These are phyloP conservation scores for Hypericum androsaemum DNA, from an alignment of 345 rosid genomes.

Conservation along the genomic window DNA sequence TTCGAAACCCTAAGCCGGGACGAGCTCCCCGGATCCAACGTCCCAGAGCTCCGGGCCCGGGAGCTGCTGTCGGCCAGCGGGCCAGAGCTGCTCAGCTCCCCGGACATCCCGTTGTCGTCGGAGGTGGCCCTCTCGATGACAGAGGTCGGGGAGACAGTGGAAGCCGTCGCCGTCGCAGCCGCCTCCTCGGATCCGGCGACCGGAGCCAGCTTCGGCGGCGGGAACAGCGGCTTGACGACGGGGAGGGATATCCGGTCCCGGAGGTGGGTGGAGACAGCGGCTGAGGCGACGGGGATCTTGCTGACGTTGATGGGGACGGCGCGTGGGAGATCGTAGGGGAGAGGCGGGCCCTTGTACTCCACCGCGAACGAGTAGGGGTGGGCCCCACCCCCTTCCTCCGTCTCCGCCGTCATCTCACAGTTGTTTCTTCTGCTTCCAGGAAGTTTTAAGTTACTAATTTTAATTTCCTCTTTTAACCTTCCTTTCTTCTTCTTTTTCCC, in stretches of 20 bases:
- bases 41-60: conserved; percentile 29
- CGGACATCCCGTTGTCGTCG: conserved; percentile 37
- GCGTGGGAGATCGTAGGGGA: conserved; percentile 66
- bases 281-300: conserved; percentile 74
- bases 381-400: conserved; percentile 27
- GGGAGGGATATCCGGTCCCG: conserved; percentile 54
- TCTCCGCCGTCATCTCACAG: conserved; percentile 12
- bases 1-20: conserved; percentile 33
- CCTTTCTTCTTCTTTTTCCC: too few species aligned
- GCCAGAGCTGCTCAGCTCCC: conserved; percentile 54
- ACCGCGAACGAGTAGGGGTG: conserved; percentile 62
- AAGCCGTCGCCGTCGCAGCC: conserved; percentile 11
- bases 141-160: conserved; percentile 36
- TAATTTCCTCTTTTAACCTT: too few species aligned
- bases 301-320: conserved; percentile 85
- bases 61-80: conserved; percentile 26
- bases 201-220: too few species aligned
- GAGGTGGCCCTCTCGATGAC: conserved; percentile 32
- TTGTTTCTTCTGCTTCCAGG: too few species aligned
- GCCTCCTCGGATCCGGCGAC: conserved; percentile 16
- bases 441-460: too few species aligned
- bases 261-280: conserved; percentile 60
- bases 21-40: conserved; percentile 37
- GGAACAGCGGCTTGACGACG: conserved; percentile 63
- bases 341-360: conserved; percentile 85